These are phyloP conservation scores for Microbotryum intermedium DNA, from an alignment of 1,284 basidiomycete genomes.

Conservation along the genomic window DNA sequence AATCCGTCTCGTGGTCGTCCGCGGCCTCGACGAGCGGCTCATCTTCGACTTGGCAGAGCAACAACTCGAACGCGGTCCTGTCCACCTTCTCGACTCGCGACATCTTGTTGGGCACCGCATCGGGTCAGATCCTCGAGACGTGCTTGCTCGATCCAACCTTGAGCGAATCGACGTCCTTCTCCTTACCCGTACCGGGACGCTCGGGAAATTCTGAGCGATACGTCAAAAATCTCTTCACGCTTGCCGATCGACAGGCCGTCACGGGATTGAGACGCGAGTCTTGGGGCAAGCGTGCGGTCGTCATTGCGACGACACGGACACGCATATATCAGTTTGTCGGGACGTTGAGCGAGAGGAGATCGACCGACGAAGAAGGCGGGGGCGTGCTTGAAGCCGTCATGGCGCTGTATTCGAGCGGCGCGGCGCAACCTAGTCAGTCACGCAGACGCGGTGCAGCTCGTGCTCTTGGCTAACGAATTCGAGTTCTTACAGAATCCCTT, in stretches of 20 bases:
- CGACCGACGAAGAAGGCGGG: conserved; percentile 56
- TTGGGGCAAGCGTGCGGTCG: conserved; percentile 46
- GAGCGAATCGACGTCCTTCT: conserved; percentile 45
- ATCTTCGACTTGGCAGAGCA: conserved; percentile 27
- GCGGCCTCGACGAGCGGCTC: conserved; percentile 38
- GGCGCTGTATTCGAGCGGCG: conserved; percentile 52
- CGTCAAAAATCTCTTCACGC: conserved; percentile 64
- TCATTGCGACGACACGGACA: conserved; percentile 77
- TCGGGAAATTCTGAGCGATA: conserved; percentile 48
- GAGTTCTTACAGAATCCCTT: conserved; percentile 57
- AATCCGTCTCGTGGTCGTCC: conserved; percentile 87
- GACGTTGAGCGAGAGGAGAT: conserved; percentile 48
- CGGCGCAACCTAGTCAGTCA: conserved; percentile 64
- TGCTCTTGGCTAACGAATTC: conserved; percentile 15
- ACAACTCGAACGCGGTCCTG: conserved; percentile 33
- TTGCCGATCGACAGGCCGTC: conserved; percentile 68
- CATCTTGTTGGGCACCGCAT: conserved; percentile 78
- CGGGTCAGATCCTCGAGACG: conserved; percentile 70
- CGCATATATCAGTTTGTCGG: conserved; percentile 89
- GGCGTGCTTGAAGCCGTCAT: conserved; percentile 66
- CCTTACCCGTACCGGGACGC: conserved; percentile 36
- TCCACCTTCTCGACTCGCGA: conserved; percentile 67
- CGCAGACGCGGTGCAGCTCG: conserved; percentile 9
- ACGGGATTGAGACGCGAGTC: conserved; percentile 74
- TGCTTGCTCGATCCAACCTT: conserved; percentile 75